These are phyloP conservation scores for Termitomyces sp. DNA, from an alignment of 768 basidiomycete genomes.

Conservation along the genomic window DNA sequence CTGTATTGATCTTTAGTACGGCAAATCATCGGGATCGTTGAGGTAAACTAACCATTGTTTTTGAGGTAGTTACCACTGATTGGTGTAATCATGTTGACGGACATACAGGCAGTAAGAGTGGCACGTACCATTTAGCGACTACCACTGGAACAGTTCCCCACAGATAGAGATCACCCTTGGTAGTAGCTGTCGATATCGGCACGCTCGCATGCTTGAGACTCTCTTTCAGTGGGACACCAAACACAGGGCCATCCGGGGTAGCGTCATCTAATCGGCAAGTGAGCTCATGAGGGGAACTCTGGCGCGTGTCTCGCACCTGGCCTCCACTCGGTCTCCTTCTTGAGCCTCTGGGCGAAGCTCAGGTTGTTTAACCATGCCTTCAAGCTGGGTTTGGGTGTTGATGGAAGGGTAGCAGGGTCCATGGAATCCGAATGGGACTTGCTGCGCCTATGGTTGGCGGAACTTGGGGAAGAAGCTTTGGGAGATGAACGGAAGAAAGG, in stretches of 20 bases:
- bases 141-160: slow-evolving; percentile 97
- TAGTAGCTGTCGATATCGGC: slow-evolving; percentile 87
- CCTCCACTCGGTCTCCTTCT: slow-evolving; percentile 47
- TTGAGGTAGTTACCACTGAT: slow-evolving; percentile 89
- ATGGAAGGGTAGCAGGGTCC: slow-evolving; percentile 22
- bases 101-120: slow-evolving; percentile 12
- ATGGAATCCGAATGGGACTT: slow-evolving; percentile 9
- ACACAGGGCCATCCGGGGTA: slow-evolving; percentile 44
- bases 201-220: slow-evolving; percentile 86
- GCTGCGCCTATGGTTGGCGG: slow-evolving; percentile 13
- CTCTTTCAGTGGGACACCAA: slow-evolving; percentile 82
- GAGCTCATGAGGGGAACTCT: background rate
- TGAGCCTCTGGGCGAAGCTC: slow-evolving; percentile 58
- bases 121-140: slow-evolving; percentile 89
- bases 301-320: slow-evolving; percentile 31
- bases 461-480: background rate
- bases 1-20: slow-evolving; percentile 29
- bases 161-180: slow-evolving; percentile 79
- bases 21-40: background rate
- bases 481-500: slow-evolving; percentile 13
- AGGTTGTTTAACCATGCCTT: slow-evolving; percentile 86
- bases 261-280: slow-evolving; percentile 8
- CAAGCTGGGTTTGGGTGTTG: slow-evolving; percentile 51
- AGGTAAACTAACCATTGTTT: slow-evolving; percentile 65
- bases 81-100: background rate